Percentiles rank a stretch among this genome's conserved stretches.
These are phyloP conservation scores for Cytidiella melzeri DNA, from an alignment of 768 basidiomycete genomes.

Conservation along the genomic window DNA sequence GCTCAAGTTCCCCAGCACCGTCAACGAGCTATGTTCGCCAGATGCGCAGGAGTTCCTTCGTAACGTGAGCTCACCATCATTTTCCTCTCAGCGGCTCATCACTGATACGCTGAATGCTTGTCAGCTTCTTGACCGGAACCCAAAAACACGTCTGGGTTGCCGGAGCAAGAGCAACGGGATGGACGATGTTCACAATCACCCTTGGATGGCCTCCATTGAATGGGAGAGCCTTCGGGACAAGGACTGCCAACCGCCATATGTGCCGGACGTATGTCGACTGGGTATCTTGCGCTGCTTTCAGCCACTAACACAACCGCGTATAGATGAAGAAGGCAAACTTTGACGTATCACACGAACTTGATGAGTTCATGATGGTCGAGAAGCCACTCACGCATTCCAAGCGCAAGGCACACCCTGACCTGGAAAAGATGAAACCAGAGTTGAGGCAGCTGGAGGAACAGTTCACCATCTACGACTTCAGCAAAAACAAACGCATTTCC, in stretches of 20 bases:
- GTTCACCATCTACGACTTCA: constrained; percentile 90
- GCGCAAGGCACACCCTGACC: constrained; percentile 84
- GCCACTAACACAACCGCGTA: constrained; percentile 4
- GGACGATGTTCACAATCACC: constrained; percentile 71
- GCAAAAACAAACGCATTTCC: constrained; percentile 61
- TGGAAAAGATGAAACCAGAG: constrained; percentile 88
- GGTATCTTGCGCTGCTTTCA: neutral
- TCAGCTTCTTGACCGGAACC: constrained; percentile 83
- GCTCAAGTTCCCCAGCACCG: constrained; percentile 71
- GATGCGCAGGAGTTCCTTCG: constrained; percentile 62
- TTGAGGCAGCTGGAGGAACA: constrained; percentile 91
- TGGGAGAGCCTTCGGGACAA: constrained; percentile 78
- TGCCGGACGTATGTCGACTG: constrained; percentile 74
- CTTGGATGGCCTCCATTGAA: constrained; percentile 80
- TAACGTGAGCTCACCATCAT: constrained; percentile 57
- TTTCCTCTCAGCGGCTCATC: no score
- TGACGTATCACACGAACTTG: constrained; percentile 94
- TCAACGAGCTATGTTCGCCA: constrained; percentile 50
- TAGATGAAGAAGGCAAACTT: constrained; percentile 98
- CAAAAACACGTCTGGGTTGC: constrained; percentile 76
- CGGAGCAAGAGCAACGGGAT: constrained; percentile 61
- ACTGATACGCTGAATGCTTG: neutral
- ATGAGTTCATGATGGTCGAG: constrained; percentile 95
- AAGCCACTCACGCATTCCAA: constrained; percentile 95
- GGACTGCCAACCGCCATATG: constrained; percentile 71